These are phyloP conservation scores for Huntiella savannae DNA, from an alignment of 2,329 filamentous ascomycete genomes.

Conservation along the genomic window DNA sequence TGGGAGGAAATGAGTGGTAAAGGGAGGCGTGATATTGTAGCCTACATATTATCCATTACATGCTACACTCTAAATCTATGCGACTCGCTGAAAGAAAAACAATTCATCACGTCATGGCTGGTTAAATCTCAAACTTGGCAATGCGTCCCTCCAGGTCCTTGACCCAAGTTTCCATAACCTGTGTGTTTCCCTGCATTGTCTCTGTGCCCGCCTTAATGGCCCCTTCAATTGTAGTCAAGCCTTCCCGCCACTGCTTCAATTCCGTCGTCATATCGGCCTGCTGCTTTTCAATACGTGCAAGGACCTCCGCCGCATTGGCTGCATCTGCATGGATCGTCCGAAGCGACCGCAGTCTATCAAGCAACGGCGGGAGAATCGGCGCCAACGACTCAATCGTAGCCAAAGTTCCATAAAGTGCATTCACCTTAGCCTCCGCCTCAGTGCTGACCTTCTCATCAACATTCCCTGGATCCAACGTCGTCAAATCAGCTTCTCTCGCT, in stretches of 20 bases:
- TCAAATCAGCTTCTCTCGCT: slow-evolving; percentile 37
- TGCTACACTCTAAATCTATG: no score
- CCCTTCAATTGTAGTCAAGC: slow-evolving; percentile 58
- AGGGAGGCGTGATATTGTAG: no score
- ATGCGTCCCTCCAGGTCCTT: slow-evolving; percentile 68
- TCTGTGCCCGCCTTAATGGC: slow-evolving; percentile 51
- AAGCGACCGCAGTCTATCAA: slow-evolving; percentile 71
- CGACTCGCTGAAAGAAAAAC: no score
- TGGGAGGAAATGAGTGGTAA: no score
- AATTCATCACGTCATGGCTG: no score
- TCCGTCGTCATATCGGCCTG: slow-evolving; percentile 71
- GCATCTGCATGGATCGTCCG: slow-evolving; percentile 74
- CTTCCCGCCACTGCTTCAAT: slow-evolving; percentile 69
- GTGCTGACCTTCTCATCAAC: slow-evolving; percentile 24
- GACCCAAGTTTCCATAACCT: slow-evolving; percentile 75
- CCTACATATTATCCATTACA: no score
- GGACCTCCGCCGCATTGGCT: slow-evolving; percentile 56
- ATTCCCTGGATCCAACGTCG: slow-evolving; percentile 25
- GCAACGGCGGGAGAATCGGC: slow-evolving; percentile 64
- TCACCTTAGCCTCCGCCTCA: slow-evolving; percentile 72
- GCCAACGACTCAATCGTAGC: slow-evolving; percentile 74
- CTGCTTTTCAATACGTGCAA: slow-evolving; percentile 58
- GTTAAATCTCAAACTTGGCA: slow-evolving; percentile 22
- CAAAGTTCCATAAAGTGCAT: slow-evolving; percentile 73
- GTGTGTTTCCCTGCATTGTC: slow-evolving; percentile 60